Conservation (phyloP, 192 early-diverging fungal genomes). For the Podochytrium sp. region DNA sequence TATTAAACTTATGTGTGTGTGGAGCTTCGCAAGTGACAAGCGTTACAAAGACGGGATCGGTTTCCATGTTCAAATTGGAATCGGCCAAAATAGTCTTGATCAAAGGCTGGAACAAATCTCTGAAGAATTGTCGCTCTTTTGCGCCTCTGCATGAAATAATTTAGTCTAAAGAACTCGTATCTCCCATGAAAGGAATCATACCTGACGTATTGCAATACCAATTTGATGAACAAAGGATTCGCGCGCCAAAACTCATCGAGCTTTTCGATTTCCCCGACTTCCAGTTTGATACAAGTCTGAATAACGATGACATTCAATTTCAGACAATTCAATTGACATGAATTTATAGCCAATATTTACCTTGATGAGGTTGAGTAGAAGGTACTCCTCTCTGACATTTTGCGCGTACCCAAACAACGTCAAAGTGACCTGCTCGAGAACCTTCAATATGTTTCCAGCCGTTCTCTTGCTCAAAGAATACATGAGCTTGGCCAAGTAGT, state of each 20-base stretch:
- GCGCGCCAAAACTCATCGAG: slow-evolving; percentile 91
- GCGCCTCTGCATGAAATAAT: slow-evolving; percentile 67
- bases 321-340: background rate
- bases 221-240: slow-evolving; percentile 96
- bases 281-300: slow-evolving; percentile 74
- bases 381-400: slow-evolving; percentile 93
- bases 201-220: slow-evolving; percentile 94
- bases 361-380: slow-evolving; percentile 93
- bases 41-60: slow-evolving; percentile 66
- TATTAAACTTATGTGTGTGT: background rate
- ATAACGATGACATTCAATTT: slow-evolving; percentile 31
- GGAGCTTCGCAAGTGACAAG: background rate
- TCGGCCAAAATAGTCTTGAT: slow-evolving; percentile 81
- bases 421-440: slow-evolving; percentile 88
- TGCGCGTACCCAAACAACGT: slow-evolving; percentile 97
- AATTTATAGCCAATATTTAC: slow-evolving; percentile 33
- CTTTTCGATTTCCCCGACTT: slow-evolving; percentile 81
- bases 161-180: background rate
- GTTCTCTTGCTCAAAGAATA: slow-evolving; percentile 82
- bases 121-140: slow-evolving; percentile 90
- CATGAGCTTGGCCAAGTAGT: slow-evolving; percentile 87
- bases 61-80: slow-evolving; percentile 83
- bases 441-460: slow-evolving; percentile 72
- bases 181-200: slow-evolving; percentile 21
- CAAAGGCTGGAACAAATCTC: slow-evolving; percentile 81